Base-by-base conservation (phyloP, 1,284 basidiomycete genomes). In the Ganoderma meredithae region DNA sequence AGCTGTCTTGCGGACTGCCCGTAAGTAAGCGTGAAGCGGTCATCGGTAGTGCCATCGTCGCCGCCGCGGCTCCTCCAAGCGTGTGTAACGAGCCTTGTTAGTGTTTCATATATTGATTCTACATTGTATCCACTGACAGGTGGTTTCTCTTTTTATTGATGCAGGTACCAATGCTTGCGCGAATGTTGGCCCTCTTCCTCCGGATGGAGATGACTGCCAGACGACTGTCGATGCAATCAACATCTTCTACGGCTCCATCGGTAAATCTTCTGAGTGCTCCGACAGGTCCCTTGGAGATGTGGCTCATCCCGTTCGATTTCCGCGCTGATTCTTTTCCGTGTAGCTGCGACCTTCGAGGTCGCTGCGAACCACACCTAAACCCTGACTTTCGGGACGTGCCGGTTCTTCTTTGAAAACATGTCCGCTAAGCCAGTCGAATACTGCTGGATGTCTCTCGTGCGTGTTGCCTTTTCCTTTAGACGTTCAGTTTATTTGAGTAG, bases 311-410 rank as follows among this genome's bases (percentile, higher is more conserved):
- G 43, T 27, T 41, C 36, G 17, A 10, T 8, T 17, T 17, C 4
- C 58, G 8, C 15, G 8, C 22, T 8, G 12, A 17, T 19, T 17
- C 9, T 39, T 39, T 19, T 13, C 13, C 7, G 13, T 7, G 33
- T 66, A 72, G 77, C 71, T 49, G 69, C 77, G 22, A 75, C 74
- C 5, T 79, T 78, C 74, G 63, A 62, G 44, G 76, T 78, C 27
- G 62, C 68, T 10, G 69, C 74, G 10, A 58, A 69, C 63, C 73
- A 70, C 66, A 73, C 71, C 40, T 72, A 77, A 62, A 72, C 73
- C 55, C 73, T 78, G 63, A 68, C 74, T 13, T 78, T 75, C 71
- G 73, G 76, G 36, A 78, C 78, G 10, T 78, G 77, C 65, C 74
- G 74, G 33, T 71, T 76, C 68, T 76, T 75, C 72, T 76, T 76